These are phyloP conservation scores for Fraxinus floribunda DNA, from an alignment of 305 asterid genomes.

Conservation along the genomic window DNA sequence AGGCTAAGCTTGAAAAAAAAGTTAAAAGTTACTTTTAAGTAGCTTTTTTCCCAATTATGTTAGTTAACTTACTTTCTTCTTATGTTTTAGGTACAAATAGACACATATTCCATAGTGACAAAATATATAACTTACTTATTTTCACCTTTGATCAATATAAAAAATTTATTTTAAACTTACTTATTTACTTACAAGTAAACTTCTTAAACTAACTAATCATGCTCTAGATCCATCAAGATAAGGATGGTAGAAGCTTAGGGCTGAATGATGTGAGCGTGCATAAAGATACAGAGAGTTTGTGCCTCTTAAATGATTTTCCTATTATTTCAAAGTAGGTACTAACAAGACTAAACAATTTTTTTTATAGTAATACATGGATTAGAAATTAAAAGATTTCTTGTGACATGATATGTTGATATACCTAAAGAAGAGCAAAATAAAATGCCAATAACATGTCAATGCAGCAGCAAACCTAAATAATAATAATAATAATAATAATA, in stretches of 20 bases:
- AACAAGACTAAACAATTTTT: not conserved
- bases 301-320: not conserved
- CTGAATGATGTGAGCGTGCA: not conserved
- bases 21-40: not conserved
- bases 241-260: not conserved
- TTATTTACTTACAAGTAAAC: not conserved
- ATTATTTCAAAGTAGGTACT: not conserved
- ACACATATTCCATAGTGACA: not conserved
- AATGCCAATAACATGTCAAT: conserved; percentile 1
- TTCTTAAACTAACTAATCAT: not conserved
- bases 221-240: not conserved
- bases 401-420: not conserved
- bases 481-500: not conserved
- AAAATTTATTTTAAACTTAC: not conserved
- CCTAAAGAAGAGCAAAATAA: not conserved
- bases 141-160: not conserved
- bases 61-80: not conserved
- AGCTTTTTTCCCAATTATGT: not conserved
- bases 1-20: not conserved
- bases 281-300: not conserved
- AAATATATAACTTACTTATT: not conserved
- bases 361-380: not conserved
- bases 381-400: not conserved
- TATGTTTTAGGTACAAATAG: not conserved
- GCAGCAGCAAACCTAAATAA: conserved; percentile 14